Conservation (phyloP, 768 basidiomycete genomes). For the Flagelloscypha sp. region DNA sequence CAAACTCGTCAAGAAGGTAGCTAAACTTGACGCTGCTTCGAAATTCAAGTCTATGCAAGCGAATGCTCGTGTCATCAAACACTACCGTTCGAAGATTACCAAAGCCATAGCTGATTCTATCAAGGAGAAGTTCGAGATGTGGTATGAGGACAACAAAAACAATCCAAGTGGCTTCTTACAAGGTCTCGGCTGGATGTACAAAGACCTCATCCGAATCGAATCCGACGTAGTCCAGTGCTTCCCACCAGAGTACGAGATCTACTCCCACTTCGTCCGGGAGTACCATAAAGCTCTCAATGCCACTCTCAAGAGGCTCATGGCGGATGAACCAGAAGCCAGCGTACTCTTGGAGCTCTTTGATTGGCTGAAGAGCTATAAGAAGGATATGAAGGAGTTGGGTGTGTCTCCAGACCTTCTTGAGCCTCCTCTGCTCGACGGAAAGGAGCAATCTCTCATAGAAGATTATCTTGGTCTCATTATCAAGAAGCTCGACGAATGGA, state of each 20-base stretch:
- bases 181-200: slow-evolving; percentile 82
- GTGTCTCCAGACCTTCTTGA: slow-evolving; percentile 74
- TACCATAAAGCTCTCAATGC: slow-evolving; percentile 83
- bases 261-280: slow-evolving; percentile 71
- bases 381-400: slow-evolving; percentile 89
- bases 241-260: slow-evolving; percentile 87
- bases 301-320: slow-evolving; percentile 61
- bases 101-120: slow-evolving; percentile 77
- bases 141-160: slow-evolving; percentile 51
- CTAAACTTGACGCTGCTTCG: slow-evolving; percentile 85
- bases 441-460: slow-evolving; percentile 88
- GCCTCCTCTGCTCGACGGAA: slow-evolving; percentile 90
- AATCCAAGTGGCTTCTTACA: slow-evolving; percentile 71
- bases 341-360: slow-evolving; percentile 78
- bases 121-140: slow-evolving; percentile 57
- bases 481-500: slow-evolving; percentile 96
- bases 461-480: slow-evolving; percentile 92
- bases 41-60: slow-evolving; percentile 93
- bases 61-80: slow-evolving; percentile 86
- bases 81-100: slow-evolving; percentile 85
- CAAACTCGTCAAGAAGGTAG: slow-evolving; percentile 88
- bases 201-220: slow-evolving; percentile 91
- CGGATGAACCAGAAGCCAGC: slow-evolving; percentile 79
- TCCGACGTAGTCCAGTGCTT: slow-evolving; percentile 86
- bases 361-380: slow-evolving; percentile 94